Conservation (phyloP, 2,329 filamentous ascomycete genomes). For the Xylariaceae sp. region DNA sequence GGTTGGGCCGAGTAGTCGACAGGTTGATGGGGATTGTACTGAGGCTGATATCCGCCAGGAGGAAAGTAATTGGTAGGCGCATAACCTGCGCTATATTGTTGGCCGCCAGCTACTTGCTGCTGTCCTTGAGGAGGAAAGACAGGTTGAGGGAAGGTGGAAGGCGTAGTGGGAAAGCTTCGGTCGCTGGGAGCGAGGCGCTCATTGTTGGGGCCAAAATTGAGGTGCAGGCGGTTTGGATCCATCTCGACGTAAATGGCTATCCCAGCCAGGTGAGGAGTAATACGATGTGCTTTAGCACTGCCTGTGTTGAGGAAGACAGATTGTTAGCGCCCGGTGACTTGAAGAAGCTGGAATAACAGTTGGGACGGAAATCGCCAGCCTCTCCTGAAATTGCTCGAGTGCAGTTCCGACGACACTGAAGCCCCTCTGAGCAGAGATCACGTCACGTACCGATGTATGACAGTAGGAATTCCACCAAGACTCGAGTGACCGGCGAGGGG, state of each 20-base stretch:
- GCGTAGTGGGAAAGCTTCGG: conserved; percentile 78
- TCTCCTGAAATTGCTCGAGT: too few relatives aligned
- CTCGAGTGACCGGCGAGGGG: too few relatives aligned
- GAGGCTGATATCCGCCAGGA: conserved; percentile 51
- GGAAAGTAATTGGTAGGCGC: conserved; percentile 55
- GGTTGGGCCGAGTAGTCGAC: conserved; percentile 26
- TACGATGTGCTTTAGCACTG: too few relatives aligned
- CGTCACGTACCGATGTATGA: too few relatives aligned
- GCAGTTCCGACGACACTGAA: too few relatives aligned
- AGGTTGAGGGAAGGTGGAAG: conserved; percentile 93
- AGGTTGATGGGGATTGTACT: conserved; percentile 27
- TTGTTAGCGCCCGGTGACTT: too few relatives aligned
- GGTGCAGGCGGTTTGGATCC: conserved; percentile 55
- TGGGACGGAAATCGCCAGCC: too few relatives aligned
- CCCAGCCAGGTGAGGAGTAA: too few relatives aligned
- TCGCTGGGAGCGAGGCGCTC: conserved; percentile 61
- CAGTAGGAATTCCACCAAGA: too few relatives aligned
- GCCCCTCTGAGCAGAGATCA: too few relatives aligned
- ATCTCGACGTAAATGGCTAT: conserved; percentile 31
- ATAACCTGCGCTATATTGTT: conserved; percentile 45
- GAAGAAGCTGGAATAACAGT: too few relatives aligned
- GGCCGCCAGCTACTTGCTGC: conserved; percentile 42
- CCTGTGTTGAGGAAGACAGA: too few relatives aligned
- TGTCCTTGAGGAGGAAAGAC: conserved; percentile 55
- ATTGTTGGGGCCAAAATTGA: conserved; percentile 64